Percentiles rank a stretch among this genome's conserved stretches.
Evolutionary conservation across 306 rosid species (phyloP).

Genomic region (Lithocarpus polystachyus): DNA sequence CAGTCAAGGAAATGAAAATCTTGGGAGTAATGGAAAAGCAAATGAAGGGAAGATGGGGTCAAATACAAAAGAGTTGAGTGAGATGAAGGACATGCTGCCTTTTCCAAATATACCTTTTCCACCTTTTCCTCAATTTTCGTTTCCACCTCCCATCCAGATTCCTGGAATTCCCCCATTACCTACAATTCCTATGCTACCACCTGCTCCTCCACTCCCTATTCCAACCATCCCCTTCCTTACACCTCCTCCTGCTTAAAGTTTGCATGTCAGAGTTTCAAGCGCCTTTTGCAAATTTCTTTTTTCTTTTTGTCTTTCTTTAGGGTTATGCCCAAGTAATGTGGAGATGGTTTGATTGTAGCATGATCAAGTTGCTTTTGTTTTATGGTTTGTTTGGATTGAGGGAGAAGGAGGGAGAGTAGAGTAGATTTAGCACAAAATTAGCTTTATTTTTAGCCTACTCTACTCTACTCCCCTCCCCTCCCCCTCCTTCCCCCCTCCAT

Average conservation of each 20-base stretch:
- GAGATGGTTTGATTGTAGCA: too few relatives aligned
- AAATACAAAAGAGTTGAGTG: background rate
- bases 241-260: background rate
- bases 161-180: background rate
- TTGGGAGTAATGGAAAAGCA: background rate
- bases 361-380: too few relatives aligned
- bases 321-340: too few relatives aligned
- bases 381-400: too few relatives aligned
- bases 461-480: too few relatives aligned
- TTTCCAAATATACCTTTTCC: background rate
- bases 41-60: background rate
- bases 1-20: background rate
- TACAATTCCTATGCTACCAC: background rate
- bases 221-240: background rate
- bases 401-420: too few relatives aligned
- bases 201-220: background rate
- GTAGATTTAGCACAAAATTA: too few relatives aligned
- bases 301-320: too few relatives aligned
- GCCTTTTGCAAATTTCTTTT: background rate
- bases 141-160: background rate
- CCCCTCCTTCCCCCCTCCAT: too few relatives aligned
- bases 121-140: background rate
- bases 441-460: too few relatives aligned
- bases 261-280: background rate
- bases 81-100: constrained; percentile 22